Evolutionary conservation across 805 yeast genomes (phyloP).

Genomic region (Kodamaea laetipori): DNA sequence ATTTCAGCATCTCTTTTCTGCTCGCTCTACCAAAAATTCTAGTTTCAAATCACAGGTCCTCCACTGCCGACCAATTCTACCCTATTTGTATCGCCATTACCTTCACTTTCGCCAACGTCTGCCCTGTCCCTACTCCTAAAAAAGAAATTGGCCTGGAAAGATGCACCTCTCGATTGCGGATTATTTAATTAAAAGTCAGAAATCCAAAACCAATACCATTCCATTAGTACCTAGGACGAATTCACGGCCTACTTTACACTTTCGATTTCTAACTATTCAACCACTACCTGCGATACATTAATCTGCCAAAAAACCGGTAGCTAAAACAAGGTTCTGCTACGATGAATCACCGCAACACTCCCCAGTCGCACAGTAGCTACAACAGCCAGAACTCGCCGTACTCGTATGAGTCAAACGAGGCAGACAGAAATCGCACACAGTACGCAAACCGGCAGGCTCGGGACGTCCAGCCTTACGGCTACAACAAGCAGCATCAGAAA

Average conservation of each 20-base stretch:
- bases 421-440: background rate
- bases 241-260: no score
- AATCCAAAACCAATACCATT: constrained; percentile 5
- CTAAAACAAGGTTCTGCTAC: no score
- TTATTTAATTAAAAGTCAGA: constrained; percentile 5
- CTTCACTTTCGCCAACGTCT: background rate
- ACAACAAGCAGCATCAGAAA: background rate
- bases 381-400: constrained; percentile 1
- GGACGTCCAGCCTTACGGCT: no score
- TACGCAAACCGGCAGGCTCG: no score
- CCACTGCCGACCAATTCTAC: background rate
- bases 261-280: no score
- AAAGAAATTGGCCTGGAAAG: constrained; percentile 4
- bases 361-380: constrained; percentile 4
- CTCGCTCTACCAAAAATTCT: no score
- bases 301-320: no score
- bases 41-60: no score
- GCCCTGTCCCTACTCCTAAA: background rate
- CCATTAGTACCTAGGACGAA: background rate
- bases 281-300: no score
- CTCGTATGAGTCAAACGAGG: background rate
- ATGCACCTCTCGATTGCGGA: constrained; percentile 8
- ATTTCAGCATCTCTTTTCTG: no score
- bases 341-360: constrained; percentile 6
- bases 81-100: background rate